Conservation (phyloP, 164 flowering plant genomes). For the Stephania japonica region DNA sequence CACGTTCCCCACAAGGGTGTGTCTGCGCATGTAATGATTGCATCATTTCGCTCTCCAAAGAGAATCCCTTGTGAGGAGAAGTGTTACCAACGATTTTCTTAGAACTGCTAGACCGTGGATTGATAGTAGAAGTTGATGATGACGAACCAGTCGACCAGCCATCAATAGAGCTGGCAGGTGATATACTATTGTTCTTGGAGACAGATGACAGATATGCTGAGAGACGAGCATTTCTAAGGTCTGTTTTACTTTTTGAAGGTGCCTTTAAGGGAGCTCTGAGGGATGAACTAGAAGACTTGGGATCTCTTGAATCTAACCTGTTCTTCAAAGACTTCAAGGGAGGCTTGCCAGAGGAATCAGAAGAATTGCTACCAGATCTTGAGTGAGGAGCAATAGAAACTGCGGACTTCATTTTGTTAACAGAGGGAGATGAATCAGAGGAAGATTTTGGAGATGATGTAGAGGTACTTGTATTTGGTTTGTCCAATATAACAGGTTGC, state of each 20-base stretch:
- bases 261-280: conserved; percentile 24
- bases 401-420: conserved; percentile 24
- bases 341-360: conserved; percentile 29
- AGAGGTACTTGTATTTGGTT: conserved; percentile 25
- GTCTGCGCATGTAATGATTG: conserved; percentile 16
- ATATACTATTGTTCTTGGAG: conserved; percentile 38
- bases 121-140: conserved; percentile 49
- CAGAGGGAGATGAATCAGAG: conserved; percentile 27
- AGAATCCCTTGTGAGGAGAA: conserved; percentile 18
- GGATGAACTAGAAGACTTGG: conserved; percentile 27
- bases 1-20: conserved; percentile 11
- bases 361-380: conserved; percentile 45
- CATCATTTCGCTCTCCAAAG: conserved; percentile 19
- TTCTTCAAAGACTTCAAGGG: conserved; percentile 24
- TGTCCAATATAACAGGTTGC: conserved; percentile 20
- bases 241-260: conserved; percentile 25
- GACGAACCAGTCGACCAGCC: conserved; percentile 76
- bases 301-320: conserved; percentile 25
- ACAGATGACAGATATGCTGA: conserved; percentile 33
- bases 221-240: conserved; percentile 29
- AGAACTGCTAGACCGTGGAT: conserved; percentile 32
- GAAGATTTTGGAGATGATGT: conserved; percentile 32
- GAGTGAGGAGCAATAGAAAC: conserved; percentile 36
- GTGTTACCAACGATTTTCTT: conserved; percentile 25
- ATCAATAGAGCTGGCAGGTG: conserved; percentile 74